Evolutionary conservation across 148 eudicot genomes (phyloP), one percentile per base, ranked within the genome.

Genomic region (Camellia sinensis): DNA sequence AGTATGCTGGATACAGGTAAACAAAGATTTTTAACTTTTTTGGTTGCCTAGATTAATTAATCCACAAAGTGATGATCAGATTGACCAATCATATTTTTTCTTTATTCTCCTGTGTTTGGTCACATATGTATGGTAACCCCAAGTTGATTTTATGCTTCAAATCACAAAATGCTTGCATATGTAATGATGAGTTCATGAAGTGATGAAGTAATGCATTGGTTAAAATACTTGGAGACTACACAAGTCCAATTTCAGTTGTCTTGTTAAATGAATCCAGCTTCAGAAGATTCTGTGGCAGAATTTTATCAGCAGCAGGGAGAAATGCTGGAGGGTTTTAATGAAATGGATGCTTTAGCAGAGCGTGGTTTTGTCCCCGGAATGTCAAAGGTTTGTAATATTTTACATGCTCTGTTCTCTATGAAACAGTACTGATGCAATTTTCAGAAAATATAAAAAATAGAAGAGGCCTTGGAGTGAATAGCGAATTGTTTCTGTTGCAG

Each of bases 271-370:
- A 48, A 78, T 80, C 41, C 87, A 91, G 97, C 87, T n/a, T 82
- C 91, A 80, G 97, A 93, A 89, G 97, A 93, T 83, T 86, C 84
- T 84, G 89, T 93, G 63, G 95, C 95, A 1, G 95, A 89, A 84
- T 93, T 91, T 75, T 93, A 93, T 84, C 93, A 91, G 84, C 95
- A 93, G 81, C 97, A 91, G 86, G 93, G 87, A 73, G 92, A 91
- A 82, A 87, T 82, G 87, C 83, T 93, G 73, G 97, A 93, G 88
- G 95, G 95, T 15, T 93, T 93, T 68, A 91, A 85, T 85, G 91
- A 93, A 82, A 93, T 93, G 97, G 97, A 93, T 84, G 90, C 89
- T 71, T 87, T 93, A 80, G 89, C 93, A 53, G 95, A 91, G 59
- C 95, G 97, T 79, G 97, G 97, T 43, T 93, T 89, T 86, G 82